Evolutionary conservation across 352 stramenopile species (phyloP).

Genomic region (Blastocystis sp.): DNA sequence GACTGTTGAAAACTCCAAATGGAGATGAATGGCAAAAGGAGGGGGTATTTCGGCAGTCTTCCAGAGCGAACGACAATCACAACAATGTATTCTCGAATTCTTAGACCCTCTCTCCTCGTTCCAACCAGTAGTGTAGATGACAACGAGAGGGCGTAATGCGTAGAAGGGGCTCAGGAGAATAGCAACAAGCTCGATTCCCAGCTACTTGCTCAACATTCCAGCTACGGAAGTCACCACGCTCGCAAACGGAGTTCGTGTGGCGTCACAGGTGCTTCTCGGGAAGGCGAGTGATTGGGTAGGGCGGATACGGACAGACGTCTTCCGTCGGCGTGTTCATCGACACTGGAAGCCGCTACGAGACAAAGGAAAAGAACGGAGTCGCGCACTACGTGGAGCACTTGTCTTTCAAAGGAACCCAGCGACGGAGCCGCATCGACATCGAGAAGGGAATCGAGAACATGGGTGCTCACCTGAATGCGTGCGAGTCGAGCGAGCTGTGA

Average conservation of each 20-base stretch:
- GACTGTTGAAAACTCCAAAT: neutral
- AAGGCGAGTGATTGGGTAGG: conserved; percentile 73
- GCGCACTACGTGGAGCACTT: conserved; percentile 99
- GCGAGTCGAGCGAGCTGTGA: neutral
- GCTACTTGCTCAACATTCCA: conserved; percentile 88
- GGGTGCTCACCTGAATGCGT: conserved; percentile 92
- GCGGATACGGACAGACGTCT: conserved; percentile 93
- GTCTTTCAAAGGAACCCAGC: conserved; percentile 98
- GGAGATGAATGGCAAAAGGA: neutral
- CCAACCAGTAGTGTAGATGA: neutral
- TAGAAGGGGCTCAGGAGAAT: neutral
- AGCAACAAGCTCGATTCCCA: conserved; percentile 74
- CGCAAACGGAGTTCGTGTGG: conserved; percentile 92
- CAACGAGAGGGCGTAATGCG: neutral
- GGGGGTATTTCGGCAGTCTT: neutral
- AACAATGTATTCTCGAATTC: neutral
- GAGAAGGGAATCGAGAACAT: conserved; percentile 99
- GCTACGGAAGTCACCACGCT: conserved; percentile 95
- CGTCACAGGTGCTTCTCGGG: conserved; percentile 85
- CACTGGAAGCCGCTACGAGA: conserved; percentile 96
- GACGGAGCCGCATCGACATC: conserved; percentile 94
- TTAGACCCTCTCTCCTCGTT: neutral
- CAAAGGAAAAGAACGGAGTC: conserved; percentile 94
- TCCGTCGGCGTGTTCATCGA: conserved; percentile 97
- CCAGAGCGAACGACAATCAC: neutral